Base-by-base conservation (phyloP, 495 filamentous ascomycete genomes). In the Darksidea phi region DNA sequence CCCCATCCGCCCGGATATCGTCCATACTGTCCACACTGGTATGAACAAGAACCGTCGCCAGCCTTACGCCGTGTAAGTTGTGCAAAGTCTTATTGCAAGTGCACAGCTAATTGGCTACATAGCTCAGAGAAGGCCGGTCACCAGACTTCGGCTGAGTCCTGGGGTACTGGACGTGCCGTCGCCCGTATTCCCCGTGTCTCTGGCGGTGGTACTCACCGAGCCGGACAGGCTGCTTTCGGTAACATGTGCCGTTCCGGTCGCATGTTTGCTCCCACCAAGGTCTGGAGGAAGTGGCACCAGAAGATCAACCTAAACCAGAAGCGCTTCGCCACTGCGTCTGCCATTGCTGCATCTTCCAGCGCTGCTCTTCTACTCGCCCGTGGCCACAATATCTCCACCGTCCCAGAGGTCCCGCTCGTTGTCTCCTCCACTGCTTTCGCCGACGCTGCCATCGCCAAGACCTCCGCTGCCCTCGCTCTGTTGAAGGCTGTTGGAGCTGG, bases 41-140 rank as follows among this genome's bases (percentile, higher is more conserved):
- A 95, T 98, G 86, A 92, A 92, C 74, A 98, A 97, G 88, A 98
- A 98, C 86, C 96, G 95, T 87, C 87, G 94, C 77, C 94, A 98
- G 84, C 93, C 94, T 60, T 98, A 98, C 80, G 87, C 94, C 72
- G 94, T 98, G 84, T 96, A 48, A 59, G 61, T 48, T 21, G 13
- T 11, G 8, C 38, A 15, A 18, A 13, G 46, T 36, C 28, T 18
- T 1, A 23, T 23, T 42, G n/a, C 10, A 8, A 2, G 12, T 34
- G 17, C 32, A 18, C 5, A 21, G 11, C 48, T 54, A 59, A 59
- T 59, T 32, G 26, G 1, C 1, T 5, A 17, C 7, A 7, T 13
- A 64, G 61, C 42, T 66, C 90, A 86, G 92, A 96, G 88, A 98
- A 98, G 86, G 94, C 94, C 75, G 94, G 94, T 80, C 95, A 98